These are phyloP conservation scores for Podospora pseudocomata DNA, from an alignment of 495 filamentous ascomycete genomes.

Conservation along the genomic window DNA sequence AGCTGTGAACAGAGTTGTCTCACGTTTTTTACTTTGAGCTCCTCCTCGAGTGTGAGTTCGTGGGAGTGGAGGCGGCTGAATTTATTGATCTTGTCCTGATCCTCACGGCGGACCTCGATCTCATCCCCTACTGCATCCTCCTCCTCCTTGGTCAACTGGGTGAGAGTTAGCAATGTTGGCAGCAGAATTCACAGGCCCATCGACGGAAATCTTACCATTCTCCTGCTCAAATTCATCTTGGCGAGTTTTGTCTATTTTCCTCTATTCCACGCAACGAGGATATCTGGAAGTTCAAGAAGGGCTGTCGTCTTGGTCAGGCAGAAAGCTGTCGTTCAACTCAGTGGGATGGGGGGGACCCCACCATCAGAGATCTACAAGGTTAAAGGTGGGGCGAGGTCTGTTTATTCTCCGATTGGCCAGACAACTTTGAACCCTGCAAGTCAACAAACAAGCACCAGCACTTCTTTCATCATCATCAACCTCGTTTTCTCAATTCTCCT, in stretches of 20 bases:
- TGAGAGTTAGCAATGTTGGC: constrained; percentile 14
- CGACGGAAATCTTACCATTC: constrained; percentile 34
- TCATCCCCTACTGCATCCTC: constrained; percentile 74
- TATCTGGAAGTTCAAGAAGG: neutral
- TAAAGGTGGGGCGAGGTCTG: constrained; percentile 14
- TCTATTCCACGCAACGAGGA: neutral
- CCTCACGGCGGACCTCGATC: constrained; percentile 87
- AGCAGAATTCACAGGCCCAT: neutral
- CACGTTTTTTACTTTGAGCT: constrained; percentile 79
- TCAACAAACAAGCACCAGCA: constrained; percentile 14
- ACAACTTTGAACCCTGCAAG: constrained; percentile 6
- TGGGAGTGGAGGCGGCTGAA: constrained; percentile 93
- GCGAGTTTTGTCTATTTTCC: neutral
- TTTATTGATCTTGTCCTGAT: constrained; percentile 97
- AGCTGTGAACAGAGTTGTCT: constrained; percentile 21
- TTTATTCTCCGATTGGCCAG: constrained; percentile 22
- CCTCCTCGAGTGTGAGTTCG: constrained; percentile 71
- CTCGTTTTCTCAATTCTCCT: neutral
- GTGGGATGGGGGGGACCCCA: constrained; percentile 6
- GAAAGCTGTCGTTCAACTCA: constrained; percentile 7
- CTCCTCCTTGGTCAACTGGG: constrained; percentile 89
- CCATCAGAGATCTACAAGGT: constrained; percentile 12
- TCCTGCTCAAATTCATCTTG: constrained; percentile 37
- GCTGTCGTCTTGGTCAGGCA: constrained; percentile 8
- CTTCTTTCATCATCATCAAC: neutral